Percentiles rank a stretch among this genome's conserved stretches.
Evolutionary conservation across 176 grass and related monocot genomes (phyloP).

Genomic region (barley (Hordeum vulgare)): DNA sequence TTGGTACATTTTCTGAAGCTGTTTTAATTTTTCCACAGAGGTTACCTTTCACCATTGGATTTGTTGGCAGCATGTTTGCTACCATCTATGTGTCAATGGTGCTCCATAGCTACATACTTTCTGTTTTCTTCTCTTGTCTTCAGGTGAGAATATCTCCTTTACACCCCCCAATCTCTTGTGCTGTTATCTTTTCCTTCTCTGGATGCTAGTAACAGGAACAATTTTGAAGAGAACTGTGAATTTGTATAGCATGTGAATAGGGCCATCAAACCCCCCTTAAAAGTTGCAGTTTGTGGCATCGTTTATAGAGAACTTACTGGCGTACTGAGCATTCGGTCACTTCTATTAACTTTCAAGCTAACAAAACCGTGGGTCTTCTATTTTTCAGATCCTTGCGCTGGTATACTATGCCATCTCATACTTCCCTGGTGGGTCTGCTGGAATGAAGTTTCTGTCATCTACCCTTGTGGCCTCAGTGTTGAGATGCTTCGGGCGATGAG

Average conservation of each 20-base stretch:
- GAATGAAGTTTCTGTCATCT: slow-evolving; percentile 86
- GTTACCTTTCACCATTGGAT: slow-evolving; percentile 89
- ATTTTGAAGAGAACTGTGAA: neutral
- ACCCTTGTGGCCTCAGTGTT: slow-evolving; percentile 60
- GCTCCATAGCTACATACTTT: slow-evolving; percentile 94
- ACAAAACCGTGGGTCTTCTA: slow-evolving; percentile 7
- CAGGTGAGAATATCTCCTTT: slow-evolving; percentile 43
- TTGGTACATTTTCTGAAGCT: neutral
- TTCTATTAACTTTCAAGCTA: neutral
- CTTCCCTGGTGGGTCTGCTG: slow-evolving; percentile 94
- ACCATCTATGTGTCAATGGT: slow-evolving; percentile 99
- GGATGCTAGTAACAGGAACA: neutral
- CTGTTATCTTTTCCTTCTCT: neutral
- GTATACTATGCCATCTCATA: slow-evolving; percentile 98
- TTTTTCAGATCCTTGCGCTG: slow-evolving; percentile 70
- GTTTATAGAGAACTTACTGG: too few relatives aligned
- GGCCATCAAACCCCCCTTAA: neutral
- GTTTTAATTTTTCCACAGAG: slow-evolving; percentile 54
- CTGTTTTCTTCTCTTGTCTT: slow-evolving; percentile 90
- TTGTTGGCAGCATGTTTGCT: slow-evolving; percentile 75
- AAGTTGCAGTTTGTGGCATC: neutral
- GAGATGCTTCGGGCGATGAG: slow-evolving; percentile 84
- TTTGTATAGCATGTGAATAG: neutral
- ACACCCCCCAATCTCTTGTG: neutral
- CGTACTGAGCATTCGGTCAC: neutral